phyloP scores from a whole-genome alignment of 345 rosid genomes.

The Eucalyptus erythrocorys region DNA sequence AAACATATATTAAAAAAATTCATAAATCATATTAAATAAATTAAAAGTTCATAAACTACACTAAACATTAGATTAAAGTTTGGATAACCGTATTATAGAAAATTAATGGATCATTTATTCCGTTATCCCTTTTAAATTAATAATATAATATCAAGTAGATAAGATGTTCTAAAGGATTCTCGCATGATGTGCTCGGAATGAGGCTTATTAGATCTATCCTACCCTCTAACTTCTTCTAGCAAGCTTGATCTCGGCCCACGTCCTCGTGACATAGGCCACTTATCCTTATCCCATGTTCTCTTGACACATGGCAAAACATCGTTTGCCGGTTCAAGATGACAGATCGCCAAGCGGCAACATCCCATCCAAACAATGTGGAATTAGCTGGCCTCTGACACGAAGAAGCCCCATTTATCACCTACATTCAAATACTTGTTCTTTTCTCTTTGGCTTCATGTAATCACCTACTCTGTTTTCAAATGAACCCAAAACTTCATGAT shows the following conservation, averaged over 20 bases:
- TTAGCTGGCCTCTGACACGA: neutral
- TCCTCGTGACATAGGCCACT: neutral
- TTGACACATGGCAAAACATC: neutral
- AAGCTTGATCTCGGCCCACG: neutral
- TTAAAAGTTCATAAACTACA: fast-evolving
- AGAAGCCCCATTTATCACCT: neutral
- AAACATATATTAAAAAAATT: too few relatives aligned
- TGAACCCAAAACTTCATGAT: neutral
- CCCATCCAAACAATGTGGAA: neutral
- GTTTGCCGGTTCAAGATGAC: too few relatives aligned
- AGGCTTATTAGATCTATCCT: neutral
- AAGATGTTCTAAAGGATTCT: neutral
- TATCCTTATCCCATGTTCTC: too few relatives aligned
- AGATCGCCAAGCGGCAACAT: neutral
- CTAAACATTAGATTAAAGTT: fast-evolving
- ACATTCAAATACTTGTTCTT: neutral
- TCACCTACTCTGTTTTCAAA: neutral
- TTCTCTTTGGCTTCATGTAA: neutral
- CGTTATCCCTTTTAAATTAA: too few relatives aligned
- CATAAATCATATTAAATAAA: fast-evolving
- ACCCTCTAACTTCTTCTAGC: neutral
- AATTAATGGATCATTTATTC: too few relatives aligned
- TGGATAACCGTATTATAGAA: fast-evolving
- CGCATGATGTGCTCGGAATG: neutral
- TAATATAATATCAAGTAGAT: too few relatives aligned